Conservation (phyloP, 805 yeast species). For the Grigorovia transvaalensis region DNA sequence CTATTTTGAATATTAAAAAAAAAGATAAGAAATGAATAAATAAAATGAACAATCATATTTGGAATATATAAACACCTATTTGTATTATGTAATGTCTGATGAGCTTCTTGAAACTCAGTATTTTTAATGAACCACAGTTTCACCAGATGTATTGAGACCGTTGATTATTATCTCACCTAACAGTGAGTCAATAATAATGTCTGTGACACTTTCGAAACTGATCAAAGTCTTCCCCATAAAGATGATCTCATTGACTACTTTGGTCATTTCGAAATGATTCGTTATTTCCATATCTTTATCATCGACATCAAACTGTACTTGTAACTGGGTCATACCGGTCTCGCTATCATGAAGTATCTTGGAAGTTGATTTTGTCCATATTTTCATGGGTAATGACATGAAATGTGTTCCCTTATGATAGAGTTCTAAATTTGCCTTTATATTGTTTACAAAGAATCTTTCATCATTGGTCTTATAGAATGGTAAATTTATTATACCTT, state of each 20-base stretch:
- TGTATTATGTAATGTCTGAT: neutral
- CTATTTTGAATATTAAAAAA: neutral
- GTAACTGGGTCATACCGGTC: constrained; percentile 20
- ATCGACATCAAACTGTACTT: constrained; percentile 32
- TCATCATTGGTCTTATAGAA: constrained; percentile 18
- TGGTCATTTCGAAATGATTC: constrained; percentile 32
- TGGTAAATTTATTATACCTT: constrained; percentile 26
- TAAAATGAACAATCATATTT: neutral
- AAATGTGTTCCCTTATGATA: constrained; percentile 33
- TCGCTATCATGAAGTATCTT: constrained; percentile 17
- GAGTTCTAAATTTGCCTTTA: constrained; percentile 35
- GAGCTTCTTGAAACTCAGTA: neutral
- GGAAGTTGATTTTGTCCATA: constrained; percentile 39
- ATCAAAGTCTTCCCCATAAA: constrained; percentile 30
- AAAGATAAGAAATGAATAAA: neutral
- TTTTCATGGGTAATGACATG: constrained; percentile 34
- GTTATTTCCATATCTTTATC: constrained; percentile 35
- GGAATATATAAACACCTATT: neutral
- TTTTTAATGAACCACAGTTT: constrained; percentile 14
- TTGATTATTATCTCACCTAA: constrained; percentile 22
- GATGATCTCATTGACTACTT: constrained; percentile 35
- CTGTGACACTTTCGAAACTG: constrained; percentile 15
- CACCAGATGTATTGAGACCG: constrained; percentile 21
- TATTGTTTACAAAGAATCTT: constrained; percentile 25
- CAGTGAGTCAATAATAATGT: constrained; percentile 16